Base-by-base conservation (phyloP, 169 alveolate genomes). In the Eimeria maxima region DNA sequence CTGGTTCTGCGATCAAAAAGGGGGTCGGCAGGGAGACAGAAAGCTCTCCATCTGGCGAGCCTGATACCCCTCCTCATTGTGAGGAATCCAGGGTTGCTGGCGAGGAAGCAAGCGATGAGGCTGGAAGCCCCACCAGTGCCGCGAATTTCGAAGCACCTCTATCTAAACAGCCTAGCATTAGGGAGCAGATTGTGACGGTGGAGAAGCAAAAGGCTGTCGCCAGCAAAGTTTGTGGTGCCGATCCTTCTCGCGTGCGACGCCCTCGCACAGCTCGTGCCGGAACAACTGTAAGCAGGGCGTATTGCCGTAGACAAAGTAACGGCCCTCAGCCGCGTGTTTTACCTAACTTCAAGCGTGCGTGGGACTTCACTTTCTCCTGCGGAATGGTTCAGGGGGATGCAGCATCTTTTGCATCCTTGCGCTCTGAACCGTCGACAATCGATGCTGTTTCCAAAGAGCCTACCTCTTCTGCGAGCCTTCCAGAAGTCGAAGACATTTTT, bases 401-500 rank as follows among this genome's bases (percentile, higher is more conserved):
- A 42, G 7, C 13, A 38, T 63, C 81, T 63, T 87, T 29, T 44
- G 81, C 93, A n/a, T 57, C 93, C 20, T 16, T 87, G 80, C 81
- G 60, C 53, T 87, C 93, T 8, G 93, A 87, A 81, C 93, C 83
- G 47, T 87, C 93, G 50, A 87, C 93, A 18, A 22, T 74, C 6
- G 93, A 87, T 55, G 81, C 81, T 2, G 65, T 44, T 11, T 87
- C 93, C 83, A 87, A 87, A 71, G 93, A 87, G 44, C 93, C 93
- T 4, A 87, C 93, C 11, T 84, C 93, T 63, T 87, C 81, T 63
- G 81, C 93, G 24, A 87, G 93, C 18, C 93, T 87, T 11, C 67
- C 83, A 57, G 93, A 87, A n/a, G 93, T 63, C 33, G 93, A 87
- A 87, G 93, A 87, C 33, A 87, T 87, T 55, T 87, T 87, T 63